Conservation (phyloP, 1,139 yeast species). For the Taphrina wiesneri region DNA sequence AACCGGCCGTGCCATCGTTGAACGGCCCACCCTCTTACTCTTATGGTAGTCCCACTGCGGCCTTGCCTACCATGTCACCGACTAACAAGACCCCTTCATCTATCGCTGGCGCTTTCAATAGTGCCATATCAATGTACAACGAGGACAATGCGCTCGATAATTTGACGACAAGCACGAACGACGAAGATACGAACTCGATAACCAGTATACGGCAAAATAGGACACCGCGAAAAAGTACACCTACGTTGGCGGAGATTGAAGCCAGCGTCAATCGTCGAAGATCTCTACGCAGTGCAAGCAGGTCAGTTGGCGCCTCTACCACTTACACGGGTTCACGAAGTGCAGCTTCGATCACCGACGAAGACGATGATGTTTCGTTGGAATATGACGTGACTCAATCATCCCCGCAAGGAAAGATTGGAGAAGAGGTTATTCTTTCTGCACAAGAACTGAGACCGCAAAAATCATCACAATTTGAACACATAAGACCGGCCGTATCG, state of each 20-base stretch:
- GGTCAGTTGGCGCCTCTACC: slow-evolving; percentile 3
- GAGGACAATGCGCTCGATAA: neutral
- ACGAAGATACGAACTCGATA: neutral
- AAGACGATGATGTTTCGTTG: slow-evolving; percentile 1
- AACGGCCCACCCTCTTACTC: slow-evolving; percentile 34
- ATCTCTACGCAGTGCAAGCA: slow-evolving; percentile 21
- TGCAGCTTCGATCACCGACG: neutral
- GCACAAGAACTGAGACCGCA: neutral
- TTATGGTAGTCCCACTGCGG: slow-evolving; percentile 31
- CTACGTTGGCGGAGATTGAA: slow-evolving; percentile 13
- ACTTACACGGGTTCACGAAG: neutral
- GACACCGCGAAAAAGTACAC: neutral
- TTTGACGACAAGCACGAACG: neutral
- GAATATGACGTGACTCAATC: slow-evolving; percentile 28
- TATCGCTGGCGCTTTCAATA: slow-evolving; percentile 28
- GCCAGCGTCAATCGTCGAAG: slow-evolving; percentile 25
- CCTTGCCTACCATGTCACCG: neutral
- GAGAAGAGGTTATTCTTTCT: neutral
- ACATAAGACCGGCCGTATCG: neutral
- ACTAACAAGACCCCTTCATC: neutral
- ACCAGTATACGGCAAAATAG: too few relatives aligned
- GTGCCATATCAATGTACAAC: neutral
- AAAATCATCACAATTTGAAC: neutral
- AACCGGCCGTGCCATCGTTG: neutral
- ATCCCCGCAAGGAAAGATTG: neutral